phyloP scores from a whole-genome alignment of 495 filamentous ascomycete species.

The Xylaria palmicola region DNA sequence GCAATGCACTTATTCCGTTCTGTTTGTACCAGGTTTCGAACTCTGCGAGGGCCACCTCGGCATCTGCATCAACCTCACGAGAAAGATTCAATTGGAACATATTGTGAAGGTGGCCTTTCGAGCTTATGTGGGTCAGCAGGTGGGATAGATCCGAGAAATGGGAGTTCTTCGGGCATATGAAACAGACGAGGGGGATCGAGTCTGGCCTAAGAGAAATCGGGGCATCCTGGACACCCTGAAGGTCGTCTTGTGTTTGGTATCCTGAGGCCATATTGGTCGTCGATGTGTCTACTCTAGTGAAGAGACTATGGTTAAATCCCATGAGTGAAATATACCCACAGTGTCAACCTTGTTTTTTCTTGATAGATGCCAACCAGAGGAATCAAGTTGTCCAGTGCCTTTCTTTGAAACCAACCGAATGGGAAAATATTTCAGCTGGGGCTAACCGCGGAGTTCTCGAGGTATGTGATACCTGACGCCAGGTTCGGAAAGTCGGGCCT shows the following conservation, averaged over 20 bases:
- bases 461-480: neutral
- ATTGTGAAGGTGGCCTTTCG: conserved; percentile 77
- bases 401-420: neutral
- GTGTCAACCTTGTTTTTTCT: neutral
- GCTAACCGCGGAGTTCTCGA: too few relatives aligned
- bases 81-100: conserved; percentile 71
- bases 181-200: conserved; percentile 67
- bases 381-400: neutral
- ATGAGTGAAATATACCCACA: neutral
- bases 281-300: neutral
- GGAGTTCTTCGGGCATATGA: conserved; percentile 73
- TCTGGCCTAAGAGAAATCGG: neutral
- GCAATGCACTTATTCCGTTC: conserved; percentile 62
- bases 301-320: neutral
- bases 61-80: conserved; percentile 53
- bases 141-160: conserved; percentile 86
- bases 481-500: neutral
- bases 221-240: neutral
- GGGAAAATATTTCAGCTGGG: neutral
- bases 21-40: conserved; percentile 71
- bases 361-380: neutral
- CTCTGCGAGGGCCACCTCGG: conserved; percentile 48
- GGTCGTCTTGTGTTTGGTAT: neutral
- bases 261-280: conserved; percentile 5
- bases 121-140: conserved; percentile 81